Evolutionary conservation across 306 rosid genomes (phyloP).

Genomic region (Cucurbita pepo): DNA sequence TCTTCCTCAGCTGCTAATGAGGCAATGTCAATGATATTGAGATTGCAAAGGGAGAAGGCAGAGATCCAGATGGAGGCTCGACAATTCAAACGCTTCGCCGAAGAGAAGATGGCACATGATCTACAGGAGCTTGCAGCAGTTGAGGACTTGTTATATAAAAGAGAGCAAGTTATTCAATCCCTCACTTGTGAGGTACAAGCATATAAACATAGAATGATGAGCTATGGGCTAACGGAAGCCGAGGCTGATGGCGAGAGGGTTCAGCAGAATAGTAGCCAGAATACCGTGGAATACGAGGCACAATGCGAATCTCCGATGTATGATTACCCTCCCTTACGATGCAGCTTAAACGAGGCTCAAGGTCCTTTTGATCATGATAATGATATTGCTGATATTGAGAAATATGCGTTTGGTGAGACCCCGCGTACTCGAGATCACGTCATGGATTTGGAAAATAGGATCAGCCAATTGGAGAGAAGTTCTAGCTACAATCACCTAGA

Average conservation of each 20-base stretch:
- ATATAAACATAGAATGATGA: conserved; percentile 84
- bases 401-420: conserved; percentile 80
- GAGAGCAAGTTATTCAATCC: conserved; percentile 79
- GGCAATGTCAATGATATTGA: conserved; percentile 98
- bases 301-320: conserved; percentile 38
- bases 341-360: conserved; percentile 39
- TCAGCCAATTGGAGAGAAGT: conserved; percentile 59
- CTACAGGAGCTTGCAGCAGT: conserved; percentile 56
- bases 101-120: conserved; percentile 90
- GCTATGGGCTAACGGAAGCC: conserved; percentile 58
- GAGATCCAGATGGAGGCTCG: conserved; percentile 95
- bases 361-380: conserved; percentile 30
- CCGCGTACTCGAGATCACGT: conserved; percentile 41
- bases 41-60: conserved; percentile 98
- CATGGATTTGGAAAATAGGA: conserved; percentile 67
- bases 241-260: conserved; percentile 48
- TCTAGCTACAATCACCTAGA: conserved; percentile 48
- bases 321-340: conserved; percentile 80
- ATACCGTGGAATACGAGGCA: conserved; percentile 26
- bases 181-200: conserved; percentile 89
- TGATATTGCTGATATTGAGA: conserved; percentile 61
- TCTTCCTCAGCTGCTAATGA: conserved; percentile 85
- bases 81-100: conserved; percentile 74
- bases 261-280: conserved; percentile 6
- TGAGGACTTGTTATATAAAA: conserved; percentile 82